Evolutionary conservation across 1,284 basidiomycete species (phyloP), one percentile per base, ranked within the genome.

Genomic region (Cutaneotrichosporon mucoides): DNA sequence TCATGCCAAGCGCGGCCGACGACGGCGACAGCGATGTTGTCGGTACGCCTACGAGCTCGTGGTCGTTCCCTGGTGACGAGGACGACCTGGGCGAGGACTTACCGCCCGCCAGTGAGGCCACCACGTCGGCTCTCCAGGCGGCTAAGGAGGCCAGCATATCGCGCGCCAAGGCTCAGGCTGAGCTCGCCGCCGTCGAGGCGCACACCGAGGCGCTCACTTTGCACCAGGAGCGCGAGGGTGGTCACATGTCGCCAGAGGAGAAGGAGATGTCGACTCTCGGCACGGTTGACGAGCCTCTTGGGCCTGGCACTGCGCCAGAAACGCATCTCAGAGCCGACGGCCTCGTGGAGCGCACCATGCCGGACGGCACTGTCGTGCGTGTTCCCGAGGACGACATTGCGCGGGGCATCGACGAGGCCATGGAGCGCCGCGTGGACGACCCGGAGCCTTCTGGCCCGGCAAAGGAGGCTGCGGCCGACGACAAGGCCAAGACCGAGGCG

Each of bases 361-460:
- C 64, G 37, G 77, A 75, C 12, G 62, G 62, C 11, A 51, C 66
- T 15, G 64, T 53, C 38, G 67, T 79, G 4, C 57, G 64, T 6
- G 77, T 74, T 1, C 76, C 77, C 3, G 68, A 72, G 60, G 77
- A 79, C 66, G 77, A 79, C 54, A 68, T 78, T 37, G 71, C 71
- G 13, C 59, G 68, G 37, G 73, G 70, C 4, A 68, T 74, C 8
- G 71, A 74, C 59, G 74, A 70, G 38, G 73, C 64, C 24, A 49
- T 61, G 40, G 66, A 55, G 50, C 56, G 54, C 34, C 48, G 58
- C 34, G 42, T 63, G 2, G 57, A 53, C 34, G 46, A 56, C 24
- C 24, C 24, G 24, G 24, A 5, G 49, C 13, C 15, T 6, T 6
- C 37, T 6, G 11, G 6, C 6, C 6, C 6, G 37, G 11, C 37